A percentile compares a stretch with the other conserved stretches of the same genome.
These are phyloP conservation scores for Plantago elongata DNA, from an alignment of 257 asterid species.

Conservation along the genomic window DNA sequence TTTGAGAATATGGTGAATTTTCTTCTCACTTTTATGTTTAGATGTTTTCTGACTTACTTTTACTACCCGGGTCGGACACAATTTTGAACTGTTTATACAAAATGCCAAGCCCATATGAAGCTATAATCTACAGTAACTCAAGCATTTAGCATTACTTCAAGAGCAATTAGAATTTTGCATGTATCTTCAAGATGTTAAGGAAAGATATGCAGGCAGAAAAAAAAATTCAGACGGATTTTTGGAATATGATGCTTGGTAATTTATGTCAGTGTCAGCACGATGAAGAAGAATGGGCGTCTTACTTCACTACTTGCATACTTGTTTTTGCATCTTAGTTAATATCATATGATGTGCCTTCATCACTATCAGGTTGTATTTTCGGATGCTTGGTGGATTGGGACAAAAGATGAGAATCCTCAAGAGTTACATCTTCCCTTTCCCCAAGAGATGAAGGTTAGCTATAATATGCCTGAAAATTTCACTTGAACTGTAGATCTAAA, in stretches of 20 bases:
- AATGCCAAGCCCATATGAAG: neutral
- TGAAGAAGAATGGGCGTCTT: conserved; percentile 3
- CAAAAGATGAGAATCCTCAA: conserved; percentile 78
- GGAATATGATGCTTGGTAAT: neutral
- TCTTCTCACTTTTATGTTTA: conserved; percentile 13
- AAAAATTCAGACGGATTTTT: too few relatives aligned
- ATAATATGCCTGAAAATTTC: conserved; percentile 13
- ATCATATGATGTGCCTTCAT: conserved; percentile 18
- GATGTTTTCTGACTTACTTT: conserved; percentile 5
- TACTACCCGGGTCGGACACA: neutral
- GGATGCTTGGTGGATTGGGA: conserved; percentile 98
- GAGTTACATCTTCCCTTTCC: conserved; percentile 72
- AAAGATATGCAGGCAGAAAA: neutral
- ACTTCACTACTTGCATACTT: conserved; percentile 1
- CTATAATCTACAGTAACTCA: neutral
- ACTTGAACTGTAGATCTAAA: conserved; percentile 6
- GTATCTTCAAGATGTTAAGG: neutral
- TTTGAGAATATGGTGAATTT: conserved; percentile 77
- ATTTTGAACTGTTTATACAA: too few relatives aligned
- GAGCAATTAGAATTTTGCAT: too few relatives aligned
- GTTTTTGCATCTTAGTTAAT: conserved; percentile 16
- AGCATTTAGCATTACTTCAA: too few relatives aligned
- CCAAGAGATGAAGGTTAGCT: conserved; percentile 60
- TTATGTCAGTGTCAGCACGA: conserved; percentile 9
- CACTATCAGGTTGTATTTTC: conserved; percentile 71